Conservation (phyloP, 768 basidiomycete species). For the Scleroderma citrinum region DNA sequence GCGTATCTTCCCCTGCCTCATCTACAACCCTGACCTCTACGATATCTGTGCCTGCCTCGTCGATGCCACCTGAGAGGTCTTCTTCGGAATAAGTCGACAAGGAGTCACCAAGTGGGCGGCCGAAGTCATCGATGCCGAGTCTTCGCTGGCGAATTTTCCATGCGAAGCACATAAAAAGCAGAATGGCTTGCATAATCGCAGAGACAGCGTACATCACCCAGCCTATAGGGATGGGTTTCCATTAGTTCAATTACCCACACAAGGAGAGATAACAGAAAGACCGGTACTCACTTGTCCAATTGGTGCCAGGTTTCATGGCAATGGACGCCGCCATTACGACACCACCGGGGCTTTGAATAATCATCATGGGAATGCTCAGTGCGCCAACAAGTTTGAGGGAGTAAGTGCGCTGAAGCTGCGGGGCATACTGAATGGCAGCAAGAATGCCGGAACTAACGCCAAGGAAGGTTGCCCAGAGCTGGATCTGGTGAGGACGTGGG, state of each 20-base stretch:
- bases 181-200: constrained; percentile 75
- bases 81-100: not conserved
- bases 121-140: constrained; percentile 87
- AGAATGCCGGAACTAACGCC: constrained; percentile 77
- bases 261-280: constrained; percentile 1
- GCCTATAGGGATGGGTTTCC: constrained; percentile 33
- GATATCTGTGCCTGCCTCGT: not conserved
- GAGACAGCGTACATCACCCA: constrained; percentile 81
- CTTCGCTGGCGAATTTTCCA: constrained; percentile 78
- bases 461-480: constrained; percentile 78
- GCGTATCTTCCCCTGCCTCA: not conserved
- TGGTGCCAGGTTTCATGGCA: constrained; percentile 70
- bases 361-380: constrained; percentile 93
- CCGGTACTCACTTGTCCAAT: constrained; percentile 67
- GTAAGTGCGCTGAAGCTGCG: constrained; percentile 82
- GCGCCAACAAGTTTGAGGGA: constrained; percentile 79
- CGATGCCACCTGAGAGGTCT: not conserved
- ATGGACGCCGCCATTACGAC: constrained; percentile 83
- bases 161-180: constrained; percentile 78
- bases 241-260: not conserved
- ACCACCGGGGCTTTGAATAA: constrained; percentile 88
- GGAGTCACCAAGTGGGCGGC: constrained; percentile 40
- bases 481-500: constrained; percentile 34
- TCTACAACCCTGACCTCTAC: not conserved
- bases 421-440: constrained; percentile 81